Base-by-base conservation (phyloP, 257 asterid genomes). In the Solanum medicagineum region DNA sequence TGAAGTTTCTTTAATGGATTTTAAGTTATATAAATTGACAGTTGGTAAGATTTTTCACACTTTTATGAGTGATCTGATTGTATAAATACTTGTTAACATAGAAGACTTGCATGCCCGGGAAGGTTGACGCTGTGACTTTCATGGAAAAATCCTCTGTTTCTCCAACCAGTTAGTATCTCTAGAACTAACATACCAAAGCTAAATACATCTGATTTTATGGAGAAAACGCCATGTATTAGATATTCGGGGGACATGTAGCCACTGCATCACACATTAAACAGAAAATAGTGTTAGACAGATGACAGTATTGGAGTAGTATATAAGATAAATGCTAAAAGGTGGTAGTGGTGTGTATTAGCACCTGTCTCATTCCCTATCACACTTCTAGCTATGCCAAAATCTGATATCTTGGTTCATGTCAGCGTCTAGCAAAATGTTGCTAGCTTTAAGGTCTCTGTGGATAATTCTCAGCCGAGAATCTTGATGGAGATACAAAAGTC, bases 201-300 rank as follows among this genome's bases (percentile, higher is more conserved):
- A 20, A 87, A 87, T 4, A 85, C 91, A 36, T 89, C 87, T 51
- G 91, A 89, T 79, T 89, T 89, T 62, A 89, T 82, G 1, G 91
- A 89, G 82, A 89, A 89, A 47, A 89, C 16, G 19, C 88, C 88
- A 19, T 89, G 87, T 8, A 83, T 47, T 9, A 87, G 86, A 47
- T 89, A 89, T 26, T 89, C 91, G 6, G 89, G 91, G 17, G 91
- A 77, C 89, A 89, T 89, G 20, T 89, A 89, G 62, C 91, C 91
- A 29, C 91, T 87, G 77, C 85, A 70, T 32, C 73, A 40, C 15
- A 40, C 4, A 49, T 75, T 4, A 60, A 6, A 44, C n/a, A 62
- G 42, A 57, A 11, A 40, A 56, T 56, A 32, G 19, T 36, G 26
- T 59, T 56, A 10, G 7, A 20, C 36, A 15, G 15, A 60, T 20